Evolutionary conservation across 2,329 filamentous ascomycete genomes (phyloP), one percentile per base, ranked within the genome.

Genomic region (Penicillium rolfsii): DNA sequence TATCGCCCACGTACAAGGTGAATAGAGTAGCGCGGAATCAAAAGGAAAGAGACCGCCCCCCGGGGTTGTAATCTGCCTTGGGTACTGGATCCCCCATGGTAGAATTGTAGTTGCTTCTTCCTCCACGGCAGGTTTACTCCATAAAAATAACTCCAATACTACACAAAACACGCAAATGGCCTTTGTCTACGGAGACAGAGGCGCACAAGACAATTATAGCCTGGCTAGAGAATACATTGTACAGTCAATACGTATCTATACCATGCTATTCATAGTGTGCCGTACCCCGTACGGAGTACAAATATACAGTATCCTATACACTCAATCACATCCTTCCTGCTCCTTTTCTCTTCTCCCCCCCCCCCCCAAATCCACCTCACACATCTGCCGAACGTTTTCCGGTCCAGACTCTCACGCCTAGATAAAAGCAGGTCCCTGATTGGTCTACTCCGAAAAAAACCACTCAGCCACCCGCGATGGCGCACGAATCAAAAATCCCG

Each of bases 301-400:
- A 30, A 11, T 33, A 11, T 5, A 33, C 30, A 33, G 12, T 36
- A 14, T 14, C 12, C 49, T 9, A 14, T 38, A 36, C 30, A 52
- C 33, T 36, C 0, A 53, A 40, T 28, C 12, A 36, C 19, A 36
- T 38, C 3, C 30, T 36, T 36, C 49, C 6, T 52, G n/a, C 49
- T 35, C 14, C 28, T 50, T 14, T 52, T 30, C 49, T 35, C 14
- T 16, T 50, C 22, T 52, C 24, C 14, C 33, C 19, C 12, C 11
- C n/a, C 35, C 38, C n/a, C 28, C 28, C 12, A 2, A 58, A 49
- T 58, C 58, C 62, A 63, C 64, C 60, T 65, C 59, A 36, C 59
- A 36, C 60, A 67, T 68, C 61, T 65, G 46, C 61, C 64, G 61
- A 63, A 60, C 56, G 40, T 57, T 57, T 59, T 50, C 55, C 53